Percentiles rank a stretch among this genome's conserved stretches.
phyloP scores from a whole-genome alignment of 129 eudicot species.

The Pseudognaphalium luteoalbum region DNA sequence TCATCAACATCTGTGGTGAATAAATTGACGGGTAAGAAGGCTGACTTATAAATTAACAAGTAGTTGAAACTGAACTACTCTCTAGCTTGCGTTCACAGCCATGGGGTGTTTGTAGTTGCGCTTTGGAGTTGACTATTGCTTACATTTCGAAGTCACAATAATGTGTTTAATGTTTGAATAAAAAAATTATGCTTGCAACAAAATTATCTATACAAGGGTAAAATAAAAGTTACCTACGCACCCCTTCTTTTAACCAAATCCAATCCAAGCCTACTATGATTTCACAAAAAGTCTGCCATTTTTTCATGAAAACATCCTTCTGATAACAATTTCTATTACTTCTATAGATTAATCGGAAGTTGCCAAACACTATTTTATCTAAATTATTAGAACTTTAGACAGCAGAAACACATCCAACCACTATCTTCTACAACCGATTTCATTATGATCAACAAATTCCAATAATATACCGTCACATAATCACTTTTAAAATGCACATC shows the following conservation, averaged over 20 bases:
- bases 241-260: not conserved
- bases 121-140: not conserved
- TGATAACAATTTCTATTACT: not conserved
- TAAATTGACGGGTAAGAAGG: not conserved
- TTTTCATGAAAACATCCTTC: not conserved
- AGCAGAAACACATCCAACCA: too few species aligned
- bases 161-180: not conserved
- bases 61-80: not conserved
- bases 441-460: too few species aligned
- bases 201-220: not conserved
- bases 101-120: not conserved
- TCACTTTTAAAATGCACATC: too few species aligned
- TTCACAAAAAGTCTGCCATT: not conserved
- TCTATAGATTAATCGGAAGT: not conserved
- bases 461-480: too few species aligned
- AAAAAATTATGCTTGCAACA: not conserved
- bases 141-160: not conserved
- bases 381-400: not conserved
- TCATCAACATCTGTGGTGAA: conserved; percentile 70
- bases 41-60: conserved; percentile 19
- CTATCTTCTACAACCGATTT: too few species aligned
- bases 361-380: not conserved
- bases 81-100: not conserved
- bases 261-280: not conserved
- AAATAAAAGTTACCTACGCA: not conserved